These are phyloP conservation scores for Trichocladium uniseriatum DNA, from an alignment of 495 filamentous ascomycete genomes.

Conservation along the genomic window DNA sequence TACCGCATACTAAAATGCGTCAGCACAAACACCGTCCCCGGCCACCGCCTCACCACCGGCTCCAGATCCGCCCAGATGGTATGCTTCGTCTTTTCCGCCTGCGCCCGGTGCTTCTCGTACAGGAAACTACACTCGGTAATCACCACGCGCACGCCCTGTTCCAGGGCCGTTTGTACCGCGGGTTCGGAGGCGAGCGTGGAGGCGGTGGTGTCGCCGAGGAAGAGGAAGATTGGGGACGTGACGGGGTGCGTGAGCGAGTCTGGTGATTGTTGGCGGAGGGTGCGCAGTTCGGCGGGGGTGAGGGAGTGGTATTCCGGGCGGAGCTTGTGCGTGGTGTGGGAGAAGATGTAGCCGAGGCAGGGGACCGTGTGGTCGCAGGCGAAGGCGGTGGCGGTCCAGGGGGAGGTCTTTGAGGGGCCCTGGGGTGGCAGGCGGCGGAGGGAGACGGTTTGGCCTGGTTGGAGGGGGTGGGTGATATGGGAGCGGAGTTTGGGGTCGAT, in stretches of 20 bases:
- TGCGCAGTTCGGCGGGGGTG: constrained; percentile 15
- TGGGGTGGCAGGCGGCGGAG: constrained; percentile 11
- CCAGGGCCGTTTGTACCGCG: constrained; percentile 11
- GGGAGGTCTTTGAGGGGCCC: too few species aligned
- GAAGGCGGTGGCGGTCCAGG: constrained; percentile 25
- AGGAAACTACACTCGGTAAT: constrained; percentile 34
- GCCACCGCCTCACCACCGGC: constrained; percentile 22
- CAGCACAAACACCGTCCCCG: constrained; percentile 27
- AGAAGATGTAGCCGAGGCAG: constrained; percentile 33
- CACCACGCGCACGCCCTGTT: constrained; percentile 23
- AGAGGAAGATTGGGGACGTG: constrained; percentile 28
- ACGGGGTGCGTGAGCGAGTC: constrained; percentile 20
- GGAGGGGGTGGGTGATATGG: constrained; percentile 22
- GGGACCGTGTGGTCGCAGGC: constrained; percentile 30
- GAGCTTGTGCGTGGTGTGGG: constrained; percentile 20
- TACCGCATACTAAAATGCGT: constrained; percentile 35
- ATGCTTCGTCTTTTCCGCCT: constrained; percentile 30
- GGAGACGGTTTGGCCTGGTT: constrained; percentile 14
- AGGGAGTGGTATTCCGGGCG: constrained; percentile 15
- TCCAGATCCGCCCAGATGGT: constrained; percentile 31
- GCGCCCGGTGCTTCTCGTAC: constrained; percentile 22
- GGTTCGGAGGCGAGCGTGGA: constrained; percentile 16
- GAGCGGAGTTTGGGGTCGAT: constrained; percentile 6
- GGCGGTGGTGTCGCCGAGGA: constrained; percentile 31
- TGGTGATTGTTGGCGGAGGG: constrained; percentile 13